Base-by-base conservation (phyloP, 495 filamentous ascomycete species). In the Aspergillus avenaceus region DNA sequence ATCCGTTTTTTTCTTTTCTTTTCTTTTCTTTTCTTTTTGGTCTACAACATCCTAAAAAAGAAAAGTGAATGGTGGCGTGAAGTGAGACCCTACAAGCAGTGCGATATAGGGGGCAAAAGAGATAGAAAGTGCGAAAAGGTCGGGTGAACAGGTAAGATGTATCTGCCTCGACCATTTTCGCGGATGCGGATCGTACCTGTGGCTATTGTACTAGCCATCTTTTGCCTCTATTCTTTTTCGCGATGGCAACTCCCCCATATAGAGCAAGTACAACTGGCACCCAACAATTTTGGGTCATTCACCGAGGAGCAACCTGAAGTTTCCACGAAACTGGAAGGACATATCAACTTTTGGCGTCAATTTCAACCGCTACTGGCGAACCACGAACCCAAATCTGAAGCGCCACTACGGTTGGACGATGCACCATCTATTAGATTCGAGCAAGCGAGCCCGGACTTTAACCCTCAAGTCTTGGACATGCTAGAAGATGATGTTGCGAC, bases 401-500 rank as follows among this genome's bases (percentile, higher is more conserved):
- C 63, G 12, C 60, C 60, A 2, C 11, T 58, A 24, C 49, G 63
- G 19, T 25, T 63, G 9, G 58, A 47, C 2, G 54, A 41, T 24
- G 57, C 60, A 1, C 56, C 55, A 1, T 58, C 64, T 1, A 55
- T 62, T 38, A 36, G 61, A 25, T 60, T 64, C 44, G 58, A 62
- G 28, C 46, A 56, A 34, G 53, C 50, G 1, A 45, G 61, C 21
- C 55, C 57, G 5, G 41, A 60, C 22, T 47, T 50, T 16, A 62
- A 58, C 32, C 62, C 65, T 8, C 58, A 71, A 29, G 28, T 63
- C 23, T 44, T 71, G 44, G 61, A 67, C 45, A 65, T 71, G 62
- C 26, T 55, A 1, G 50, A 53, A 11, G 52, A 59, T 4, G 65
- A 71, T 41, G 52, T 69, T 12, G 49, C 51, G 8, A 41, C 44